Evolutionary conservation across 306 rosid genomes (phyloP).

Genomic region (Bauhinia variegata): DNA sequence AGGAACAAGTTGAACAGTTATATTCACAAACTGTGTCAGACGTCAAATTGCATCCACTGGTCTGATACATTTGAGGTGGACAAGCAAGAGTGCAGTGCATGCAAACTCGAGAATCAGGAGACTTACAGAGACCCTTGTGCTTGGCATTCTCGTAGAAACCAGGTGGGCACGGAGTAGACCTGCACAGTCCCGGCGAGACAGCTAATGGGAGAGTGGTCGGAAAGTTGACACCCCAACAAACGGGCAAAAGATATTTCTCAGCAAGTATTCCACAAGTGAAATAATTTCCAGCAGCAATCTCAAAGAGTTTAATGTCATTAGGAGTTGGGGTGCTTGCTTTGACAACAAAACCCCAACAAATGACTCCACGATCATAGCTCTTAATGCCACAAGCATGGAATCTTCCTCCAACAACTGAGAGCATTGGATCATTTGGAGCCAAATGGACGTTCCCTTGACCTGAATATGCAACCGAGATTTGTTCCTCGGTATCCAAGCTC

Average conservation of each 20-base stretch:
- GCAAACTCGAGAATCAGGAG: conserved; percentile 58
- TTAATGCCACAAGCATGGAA: conserved; percentile 94
- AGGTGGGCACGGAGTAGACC: conserved; percentile 66
- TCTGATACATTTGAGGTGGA: conserved; percentile 73
- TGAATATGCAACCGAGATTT: conserved; percentile 56
- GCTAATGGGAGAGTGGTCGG: conserved; percentile 83
- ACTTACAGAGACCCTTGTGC: conserved; percentile 56
- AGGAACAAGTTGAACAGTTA: conserved; percentile 74
- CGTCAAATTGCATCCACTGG: conserved; percentile 50
- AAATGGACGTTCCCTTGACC: conserved; percentile 66
- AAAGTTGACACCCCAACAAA: conserved; percentile 92
- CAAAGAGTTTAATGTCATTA: conserved; percentile 57
- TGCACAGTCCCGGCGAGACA: conserved; percentile 71
- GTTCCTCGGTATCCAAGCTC: conserved; percentile 71
- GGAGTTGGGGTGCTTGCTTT: conserved; percentile 74
- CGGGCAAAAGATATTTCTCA: conserved; percentile 68
- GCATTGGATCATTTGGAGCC: conserved; percentile 75
- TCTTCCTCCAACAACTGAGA: conserved; percentile 84
- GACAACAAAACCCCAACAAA: conserved; percentile 82
- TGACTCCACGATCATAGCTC: conserved; percentile 68
- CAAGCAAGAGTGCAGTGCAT: conserved; percentile 74
- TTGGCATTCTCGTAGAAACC: conserved; percentile 65
- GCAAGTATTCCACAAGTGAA: conserved; percentile 87
- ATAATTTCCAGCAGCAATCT: conserved; percentile 85
- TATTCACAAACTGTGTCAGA: conserved; percentile 76